phyloP scores from a whole-genome alignment of 83 land plant genomes.

The Picea abies region DNA sequence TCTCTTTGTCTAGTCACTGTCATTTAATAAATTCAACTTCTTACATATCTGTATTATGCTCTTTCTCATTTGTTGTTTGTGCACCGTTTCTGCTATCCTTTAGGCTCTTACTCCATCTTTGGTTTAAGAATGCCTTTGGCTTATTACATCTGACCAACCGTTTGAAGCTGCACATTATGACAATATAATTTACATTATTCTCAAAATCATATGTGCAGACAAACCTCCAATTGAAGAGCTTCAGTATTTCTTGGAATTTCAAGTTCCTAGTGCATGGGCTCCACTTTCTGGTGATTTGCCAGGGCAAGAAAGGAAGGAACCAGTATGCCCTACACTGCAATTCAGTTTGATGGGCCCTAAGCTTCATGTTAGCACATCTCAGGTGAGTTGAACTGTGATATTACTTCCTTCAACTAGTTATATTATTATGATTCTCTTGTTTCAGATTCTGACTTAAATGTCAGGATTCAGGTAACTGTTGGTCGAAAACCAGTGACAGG shows the following conservation, averaged over 20 bases:
- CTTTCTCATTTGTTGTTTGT: background rate
- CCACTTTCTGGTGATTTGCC: conserved; percentile 32
- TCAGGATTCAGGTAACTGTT: conserved; percentile 43
- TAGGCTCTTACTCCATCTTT: background rate
- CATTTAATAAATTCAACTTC: background rate
- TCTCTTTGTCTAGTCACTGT: background rate
- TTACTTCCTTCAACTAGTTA: background rate
- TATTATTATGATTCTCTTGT: background rate
- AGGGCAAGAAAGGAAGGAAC: conserved; percentile 53
- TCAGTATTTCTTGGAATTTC: conserved; percentile 54
- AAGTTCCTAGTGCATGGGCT: conserved; percentile 32
- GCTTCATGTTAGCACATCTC: conserved; percentile 44
- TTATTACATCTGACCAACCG: background rate
- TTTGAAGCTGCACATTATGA: background rate
- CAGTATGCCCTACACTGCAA: conserved; percentile 54
- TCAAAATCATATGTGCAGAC: conserved; percentile 25
- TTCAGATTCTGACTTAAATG: conserved; percentile 9
- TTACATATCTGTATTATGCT: background rate
- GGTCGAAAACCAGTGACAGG: conserved; percentile 63
- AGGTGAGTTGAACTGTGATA: conserved; percentile 28
- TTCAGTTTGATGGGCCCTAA: conserved; percentile 66
- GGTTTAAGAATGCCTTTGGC: conserved; percentile 6
- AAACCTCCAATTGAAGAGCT: conserved; percentile 61
- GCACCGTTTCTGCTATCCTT: background rate
- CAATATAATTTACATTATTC: background rate